Evolutionary conservation across 495 filamentous ascomycete genomes (phyloP), one percentile per base, ranked within the genome.

Genomic region (Xylaria scruposa): DNA sequence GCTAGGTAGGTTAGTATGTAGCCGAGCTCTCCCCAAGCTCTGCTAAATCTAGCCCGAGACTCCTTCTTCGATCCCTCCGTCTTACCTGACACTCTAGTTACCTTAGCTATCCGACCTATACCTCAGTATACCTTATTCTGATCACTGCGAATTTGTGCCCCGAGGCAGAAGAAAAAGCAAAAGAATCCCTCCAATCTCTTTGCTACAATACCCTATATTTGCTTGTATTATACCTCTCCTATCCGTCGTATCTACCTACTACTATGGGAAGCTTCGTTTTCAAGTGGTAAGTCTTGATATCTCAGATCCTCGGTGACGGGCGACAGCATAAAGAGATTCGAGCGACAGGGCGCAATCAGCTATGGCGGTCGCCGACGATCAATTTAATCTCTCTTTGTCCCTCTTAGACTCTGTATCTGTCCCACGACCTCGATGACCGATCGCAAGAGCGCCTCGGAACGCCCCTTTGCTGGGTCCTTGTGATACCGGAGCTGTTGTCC

Each of bases 221-320:
- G 10, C 4, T 53, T 46, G 4, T 46, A 12, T 29, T 62, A 51
- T 63, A 44, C 58, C 33, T 60, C 33, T n/a, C 29, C 19, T 15
- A 3, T 38, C 44, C 38, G 24, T 31, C 6, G 13, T 51, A 51
- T 13, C 31, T 67, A 38, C 46, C 15, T 60, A 60, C 31, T 60
- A 83, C 65, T 51, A 88, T 87, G 86, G 86, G 86, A 73, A 86
- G 74, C 76, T 88, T 85, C 73, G 73, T 85, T 19, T 88, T 88
- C 78, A 87, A 84, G 76, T 88, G 86, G 86, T 88, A 79, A 75
- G 86, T 83, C 54, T 4, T 46, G 60, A 58, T 56, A 21, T 31
- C 38, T n/a, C 62, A 10, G 68, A 26, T 53, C 33, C 46, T 24
- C 53, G 40, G 64, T 33, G 13, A 21, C 38, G 29, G 38, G 21